These are phyloP conservation scores for Phytopythium mirpurense DNA, from an alignment of 352 stramenopile genomes.

Conservation along the genomic window DNA sequence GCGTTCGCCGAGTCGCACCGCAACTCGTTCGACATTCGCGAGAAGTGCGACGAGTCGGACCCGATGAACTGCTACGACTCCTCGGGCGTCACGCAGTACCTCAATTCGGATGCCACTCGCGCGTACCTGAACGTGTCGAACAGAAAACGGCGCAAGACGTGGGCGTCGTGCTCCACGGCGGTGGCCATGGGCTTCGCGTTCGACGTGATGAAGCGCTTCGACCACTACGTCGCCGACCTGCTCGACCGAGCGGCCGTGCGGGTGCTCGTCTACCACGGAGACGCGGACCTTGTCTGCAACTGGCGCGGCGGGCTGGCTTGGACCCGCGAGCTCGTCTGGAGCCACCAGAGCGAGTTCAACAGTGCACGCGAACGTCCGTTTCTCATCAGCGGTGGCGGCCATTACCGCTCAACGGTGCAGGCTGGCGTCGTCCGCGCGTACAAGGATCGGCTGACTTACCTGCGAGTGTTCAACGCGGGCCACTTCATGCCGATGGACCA, in stretches of 20 bases:
- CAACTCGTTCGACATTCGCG: constrained; percentile 59
- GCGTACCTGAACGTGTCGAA: constrained; percentile 20
- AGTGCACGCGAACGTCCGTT: constrained; percentile 17
- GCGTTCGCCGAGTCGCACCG: constrained; percentile 15
- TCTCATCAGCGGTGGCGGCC: constrained; percentile 6
- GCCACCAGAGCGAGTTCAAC: constrained; percentile 81
- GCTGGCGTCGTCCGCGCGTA: constrained; percentile 15
- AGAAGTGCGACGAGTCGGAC: constrained; percentile 22
- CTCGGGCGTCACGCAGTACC: constrained; percentile 23
- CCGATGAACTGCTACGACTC: constrained; percentile 20
- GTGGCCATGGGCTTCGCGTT: constrained; percentile 21
- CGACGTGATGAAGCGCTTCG: constrained; percentile 93
- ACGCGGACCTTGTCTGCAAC: constrained; percentile 96
- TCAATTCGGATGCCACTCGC: constrained; percentile 46
- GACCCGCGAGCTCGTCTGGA: constrained; percentile 90
- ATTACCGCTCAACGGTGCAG: background rate
- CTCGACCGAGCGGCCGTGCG: constrained; percentile 45
- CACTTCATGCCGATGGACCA: constrained; percentile 54
- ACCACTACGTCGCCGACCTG: constrained; percentile 80
- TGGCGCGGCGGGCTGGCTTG: constrained; percentile 93
- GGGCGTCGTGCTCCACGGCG: constrained; percentile 30
- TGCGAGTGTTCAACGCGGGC: constrained; percentile 45
- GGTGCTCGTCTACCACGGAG: constrained; percentile 95
- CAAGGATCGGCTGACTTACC: constrained; percentile 27
- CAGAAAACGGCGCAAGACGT: constrained; percentile 31